Percentiles rank a stretch among this genome's conserved stretches.
Evolutionary conservation across 345 rosid genomes (phyloP).

Genomic region (Eucalyptus caleyi): DNA sequence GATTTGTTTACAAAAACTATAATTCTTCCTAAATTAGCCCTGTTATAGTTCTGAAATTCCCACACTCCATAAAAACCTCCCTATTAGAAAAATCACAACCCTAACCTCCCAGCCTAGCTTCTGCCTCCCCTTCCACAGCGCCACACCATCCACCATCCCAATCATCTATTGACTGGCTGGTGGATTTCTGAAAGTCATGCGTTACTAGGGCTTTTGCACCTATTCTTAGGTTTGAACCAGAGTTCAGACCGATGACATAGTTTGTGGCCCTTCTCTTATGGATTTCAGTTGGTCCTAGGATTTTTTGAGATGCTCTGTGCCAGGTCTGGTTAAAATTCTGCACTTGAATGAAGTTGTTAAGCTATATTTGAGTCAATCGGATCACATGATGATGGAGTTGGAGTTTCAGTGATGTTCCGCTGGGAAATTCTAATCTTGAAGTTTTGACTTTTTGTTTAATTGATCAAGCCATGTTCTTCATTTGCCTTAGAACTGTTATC

Average conservation of each 20-base stretch:
- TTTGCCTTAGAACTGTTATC: background rate
- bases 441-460: background rate
- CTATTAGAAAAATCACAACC: background rate
- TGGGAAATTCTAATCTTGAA: background rate
- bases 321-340: background rate
- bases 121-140: background rate
- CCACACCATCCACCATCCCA: background rate
- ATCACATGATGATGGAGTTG: background rate
- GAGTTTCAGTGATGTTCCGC: background rate
- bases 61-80: background rate
- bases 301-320: background rate
- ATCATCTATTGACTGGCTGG: background rate
- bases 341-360: background rate
- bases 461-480: background rate
- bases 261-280: background rate
- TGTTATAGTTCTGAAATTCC: background rate
- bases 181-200: background rate
- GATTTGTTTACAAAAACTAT: background rate
- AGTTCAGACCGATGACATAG: background rate
- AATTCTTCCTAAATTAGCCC: background rate
- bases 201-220: background rate
- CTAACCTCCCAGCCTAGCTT: background rate
- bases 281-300: background rate
- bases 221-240: background rate
- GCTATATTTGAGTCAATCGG: background rate